Evolutionary conservation across 176 grass and related monocot genomes (phyloP).

Genomic region (Saccharum spontaneum): DNA sequence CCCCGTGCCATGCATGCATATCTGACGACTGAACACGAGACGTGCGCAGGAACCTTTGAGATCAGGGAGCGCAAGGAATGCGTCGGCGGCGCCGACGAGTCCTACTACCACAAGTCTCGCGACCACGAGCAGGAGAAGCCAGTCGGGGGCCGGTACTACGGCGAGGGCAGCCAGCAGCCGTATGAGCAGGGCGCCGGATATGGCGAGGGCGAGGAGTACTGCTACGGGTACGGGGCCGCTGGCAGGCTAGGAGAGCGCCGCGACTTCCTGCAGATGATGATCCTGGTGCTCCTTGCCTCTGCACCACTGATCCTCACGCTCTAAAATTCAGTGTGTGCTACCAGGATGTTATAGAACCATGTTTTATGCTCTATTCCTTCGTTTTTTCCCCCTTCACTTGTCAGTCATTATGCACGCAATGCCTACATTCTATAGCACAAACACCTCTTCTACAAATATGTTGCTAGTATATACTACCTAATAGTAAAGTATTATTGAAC

Average conservation of each 20-base stretch:
- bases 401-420: neutral
- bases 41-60: conserved; percentile 38
- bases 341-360: neutral
- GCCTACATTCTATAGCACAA: neutral
- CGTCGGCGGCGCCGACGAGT: conserved; percentile 14
- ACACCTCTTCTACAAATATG: neutral
- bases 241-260: neutral
- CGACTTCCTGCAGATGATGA: neutral
- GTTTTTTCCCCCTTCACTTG: neutral
- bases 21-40: neutral
- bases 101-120: neutral
- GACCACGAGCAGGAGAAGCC: conserved; percentile 36
- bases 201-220: conserved; percentile 35
- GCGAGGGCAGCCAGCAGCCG: conserved; percentile 10
- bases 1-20: neutral
- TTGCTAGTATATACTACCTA: too few relatives aligned
- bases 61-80: conserved; percentile 30
- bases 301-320: neutral
- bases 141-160: neutral
- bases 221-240: conserved; percentile 21
- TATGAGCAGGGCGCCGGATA: conserved; percentile 4
- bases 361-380: neutral
- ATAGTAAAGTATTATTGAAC: too few relatives aligned
- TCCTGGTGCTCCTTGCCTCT: neutral
- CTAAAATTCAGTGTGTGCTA: neutral